A percentile compares a stretch with the other conserved stretches of the same genome.
Evolutionary conservation across 345 rosid species (phyloP).

Genomic region (Sisymbrium altissimum): DNA sequence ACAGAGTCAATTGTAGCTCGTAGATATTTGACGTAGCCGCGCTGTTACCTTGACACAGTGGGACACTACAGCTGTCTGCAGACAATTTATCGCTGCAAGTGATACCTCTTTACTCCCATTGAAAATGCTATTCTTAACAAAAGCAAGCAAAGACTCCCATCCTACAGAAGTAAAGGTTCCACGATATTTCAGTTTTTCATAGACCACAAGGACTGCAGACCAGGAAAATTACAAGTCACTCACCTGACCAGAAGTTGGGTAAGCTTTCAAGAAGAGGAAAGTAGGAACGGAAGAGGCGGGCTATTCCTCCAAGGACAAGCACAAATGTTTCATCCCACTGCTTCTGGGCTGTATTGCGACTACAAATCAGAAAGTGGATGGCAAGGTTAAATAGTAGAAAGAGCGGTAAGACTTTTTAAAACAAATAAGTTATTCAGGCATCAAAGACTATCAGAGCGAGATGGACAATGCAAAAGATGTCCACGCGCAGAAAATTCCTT

Average conservation of each 20-base stretch:
- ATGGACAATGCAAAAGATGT: constrained; percentile 9
- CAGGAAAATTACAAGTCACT: constrained; percentile 18
- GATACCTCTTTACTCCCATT: constrained; percentile 93
- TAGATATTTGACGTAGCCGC: not conserved
- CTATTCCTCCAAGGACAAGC: constrained; percentile 88
- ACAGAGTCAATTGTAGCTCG: not conserved
- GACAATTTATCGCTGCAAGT: constrained; percentile 85
- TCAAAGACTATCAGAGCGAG: constrained; percentile 6
- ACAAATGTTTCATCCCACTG: constrained; percentile 99
- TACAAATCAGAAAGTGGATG: constrained; percentile 37
- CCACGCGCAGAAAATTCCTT: not conserved
- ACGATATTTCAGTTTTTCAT: not conserved
- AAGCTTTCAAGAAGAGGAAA: constrained; percentile 81
- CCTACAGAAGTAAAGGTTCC: constrained; percentile 47
- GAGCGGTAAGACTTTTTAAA: constrained; percentile 2
- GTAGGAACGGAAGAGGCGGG: constrained; percentile 88
- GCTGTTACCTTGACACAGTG: constrained; percentile 74
- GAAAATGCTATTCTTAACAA: constrained; percentile 71
- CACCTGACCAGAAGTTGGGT: constrained; percentile 87
- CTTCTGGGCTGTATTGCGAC: constrained; percentile 97
- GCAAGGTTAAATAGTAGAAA: constrained; percentile 8
- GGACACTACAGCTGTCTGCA: constrained; percentile 75
- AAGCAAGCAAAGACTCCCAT: constrained; percentile 83
- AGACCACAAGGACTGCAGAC: not conserved
- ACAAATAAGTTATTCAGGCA: constrained; percentile 5